A percentile compares a stretch with the other conserved stretches of the same genome.
These are phyloP conservation scores for Podospora pseudopauciseta DNA, from an alignment of 495 filamentous ascomycete genomes.

Conservation along the genomic window DNA sequence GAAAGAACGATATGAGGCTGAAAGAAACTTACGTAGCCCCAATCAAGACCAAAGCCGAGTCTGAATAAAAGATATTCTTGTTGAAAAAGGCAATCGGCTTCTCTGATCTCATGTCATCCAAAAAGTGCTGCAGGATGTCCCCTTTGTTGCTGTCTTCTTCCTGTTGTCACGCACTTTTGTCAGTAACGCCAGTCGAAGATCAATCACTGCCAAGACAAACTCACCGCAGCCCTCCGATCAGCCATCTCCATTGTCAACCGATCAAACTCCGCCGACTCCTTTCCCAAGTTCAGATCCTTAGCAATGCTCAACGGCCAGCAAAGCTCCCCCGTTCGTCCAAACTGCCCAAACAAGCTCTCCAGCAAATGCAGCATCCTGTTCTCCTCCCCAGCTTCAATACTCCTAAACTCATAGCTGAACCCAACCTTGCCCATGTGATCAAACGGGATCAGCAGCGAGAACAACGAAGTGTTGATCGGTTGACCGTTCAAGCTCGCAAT, in stretches of 20 bases:
- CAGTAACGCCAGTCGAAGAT: not conserved
- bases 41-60: slow-evolving; percentile 19
- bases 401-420: slow-evolving; percentile 17
- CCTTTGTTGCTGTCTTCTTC: slow-evolving; percentile 7
- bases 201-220: not conserved
- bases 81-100: slow-evolving; percentile 22
- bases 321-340: slow-evolving; percentile 18
- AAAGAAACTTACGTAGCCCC: slow-evolving; percentile 13
- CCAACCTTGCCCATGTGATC: slow-evolving; percentile 28
- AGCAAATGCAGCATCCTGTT: slow-evolving; percentile 22
- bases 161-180: slow-evolving; percentile 4
- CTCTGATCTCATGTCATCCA: slow-evolving; percentile 17
- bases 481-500: slow-evolving; percentile 6
- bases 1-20: not conserved
- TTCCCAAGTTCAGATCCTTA: slow-evolving; percentile 7
- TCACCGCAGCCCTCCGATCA: slow-evolving; percentile 15
- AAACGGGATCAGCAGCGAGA: slow-evolving; percentile 23
- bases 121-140: slow-evolving; percentile 22
- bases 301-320: slow-evolving; percentile 19
- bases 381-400: slow-evolving; percentile 16
- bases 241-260: slow-evolving; percentile 13
- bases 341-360: slow-evolving; percentile 21
- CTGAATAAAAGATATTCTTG: slow-evolving; percentile 18
- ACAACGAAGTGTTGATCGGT: slow-evolving; percentile 23
- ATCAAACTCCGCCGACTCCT: slow-evolving; percentile 19